phyloP scores from a whole-genome alignment of 208 protist genomes.

The Lotmaria passim region DNA sequence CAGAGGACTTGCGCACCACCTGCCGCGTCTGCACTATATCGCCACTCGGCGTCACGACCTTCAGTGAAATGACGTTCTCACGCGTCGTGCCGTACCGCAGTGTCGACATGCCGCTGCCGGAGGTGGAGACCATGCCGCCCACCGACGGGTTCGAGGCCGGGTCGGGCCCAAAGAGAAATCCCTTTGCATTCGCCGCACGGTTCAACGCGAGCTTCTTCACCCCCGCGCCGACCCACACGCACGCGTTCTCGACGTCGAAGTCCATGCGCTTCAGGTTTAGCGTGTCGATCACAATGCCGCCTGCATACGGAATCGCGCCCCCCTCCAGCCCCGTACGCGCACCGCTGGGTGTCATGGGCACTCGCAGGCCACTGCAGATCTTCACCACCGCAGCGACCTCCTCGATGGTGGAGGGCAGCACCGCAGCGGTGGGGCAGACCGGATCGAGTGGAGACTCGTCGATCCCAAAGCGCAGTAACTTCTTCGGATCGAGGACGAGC shows the following conservation, averaged over 20 bases:
- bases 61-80: conserved; percentile 75
- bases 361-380: conserved; percentile 37
- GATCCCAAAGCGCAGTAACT: conserved; percentile 33
- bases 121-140: conserved; percentile 77
- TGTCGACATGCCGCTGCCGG: conserved; percentile 78
- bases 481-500: conserved; percentile 31
- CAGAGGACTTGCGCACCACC: conserved; percentile 84
- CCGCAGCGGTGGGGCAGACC: conserved; percentile 35
- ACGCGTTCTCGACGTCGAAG: conserved; percentile 58
- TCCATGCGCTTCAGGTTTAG: conserved; percentile 34
- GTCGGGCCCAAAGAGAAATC: conserved; percentile 64
- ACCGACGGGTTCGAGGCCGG: conserved; percentile 64
- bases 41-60: conserved; percentile 63
- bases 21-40: conserved; percentile 65
- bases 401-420: conserved; percentile 30
- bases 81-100: conserved; percentile 86
- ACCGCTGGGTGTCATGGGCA: conserved; percentile 61
- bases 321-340: conserved; percentile 60
- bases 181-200: conserved; percentile 27
- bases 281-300: conserved; percentile 67
- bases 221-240: conserved; percentile 70
- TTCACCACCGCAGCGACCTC: conserved; percentile 41
- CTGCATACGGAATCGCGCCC: conserved; percentile 53
- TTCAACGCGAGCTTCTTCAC: conserved; percentile 65
- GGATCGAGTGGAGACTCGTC: conserved; percentile 44